A percentile compares a stretch with the other conserved stretches of the same genome.
phyloP scores from a whole-genome alignment of 208 protist species.

The Leishmania lainsoni region DNA sequence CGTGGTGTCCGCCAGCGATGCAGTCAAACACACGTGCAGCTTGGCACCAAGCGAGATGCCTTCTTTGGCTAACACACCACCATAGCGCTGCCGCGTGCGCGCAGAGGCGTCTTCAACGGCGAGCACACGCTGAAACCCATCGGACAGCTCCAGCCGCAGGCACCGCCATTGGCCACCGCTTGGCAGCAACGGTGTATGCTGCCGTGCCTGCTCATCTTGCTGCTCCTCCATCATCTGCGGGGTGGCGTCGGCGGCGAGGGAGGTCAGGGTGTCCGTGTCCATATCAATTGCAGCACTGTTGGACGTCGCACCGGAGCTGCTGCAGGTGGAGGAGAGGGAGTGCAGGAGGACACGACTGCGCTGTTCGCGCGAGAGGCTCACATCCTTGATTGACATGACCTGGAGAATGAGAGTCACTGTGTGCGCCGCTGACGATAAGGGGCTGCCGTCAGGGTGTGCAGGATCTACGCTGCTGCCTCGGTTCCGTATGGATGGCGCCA shows the following conservation, averaged over 20 bases:
- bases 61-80: slow-evolving; percentile 29
- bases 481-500: neutral
- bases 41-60: slow-evolving; percentile 68
- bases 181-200: slow-evolving; percentile 35
- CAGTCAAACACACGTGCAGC: slow-evolving; percentile 33
- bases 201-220: slow-evolving; percentile 34
- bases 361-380: slow-evolving; percentile 56
- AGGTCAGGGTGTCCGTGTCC: slow-evolving; percentile 8
- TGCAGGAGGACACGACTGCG: slow-evolving; percentile 45
- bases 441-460: neutral
- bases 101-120: slow-evolving; percentile 50
- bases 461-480: neutral
- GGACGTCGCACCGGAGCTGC: neutral
- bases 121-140: slow-evolving; percentile 71
- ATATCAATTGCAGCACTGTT: slow-evolving; percentile 7
- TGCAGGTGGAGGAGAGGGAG: neutral
- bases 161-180: slow-evolving; percentile 49
- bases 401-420: slow-evolving; percentile 44
- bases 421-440: neutral
- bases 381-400: slow-evolving; percentile 62
- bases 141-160: slow-evolving; percentile 54
- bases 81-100: slow-evolving; percentile 17
- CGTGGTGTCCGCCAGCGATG: neutral
- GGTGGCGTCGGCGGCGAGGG: slow-evolving; percentile 33
- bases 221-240: slow-evolving; percentile 39